These are phyloP conservation scores for Euphorbia celastroides DNA, from an alignment of 441 rosid genomes.

Conservation along the genomic window DNA sequence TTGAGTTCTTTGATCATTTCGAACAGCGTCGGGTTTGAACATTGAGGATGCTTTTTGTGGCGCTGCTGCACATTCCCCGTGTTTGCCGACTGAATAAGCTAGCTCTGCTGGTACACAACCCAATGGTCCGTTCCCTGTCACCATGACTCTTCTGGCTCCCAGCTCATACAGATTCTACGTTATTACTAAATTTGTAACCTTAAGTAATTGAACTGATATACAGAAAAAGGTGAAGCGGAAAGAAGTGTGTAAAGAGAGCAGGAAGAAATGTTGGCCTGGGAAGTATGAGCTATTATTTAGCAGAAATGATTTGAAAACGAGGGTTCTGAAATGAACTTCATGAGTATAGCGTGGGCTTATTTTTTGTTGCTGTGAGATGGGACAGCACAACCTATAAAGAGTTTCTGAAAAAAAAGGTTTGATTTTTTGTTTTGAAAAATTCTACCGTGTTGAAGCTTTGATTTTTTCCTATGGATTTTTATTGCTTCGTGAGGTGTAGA, in stretches of 20 bases:
- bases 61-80: slow-evolving; percentile 43
- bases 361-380: too few relatives aligned
- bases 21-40: slow-evolving; percentile 50
- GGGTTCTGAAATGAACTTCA: too few relatives aligned
- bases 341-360: too few relatives aligned
- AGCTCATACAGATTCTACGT: slow-evolving; percentile 50
- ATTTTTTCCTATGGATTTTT: background rate
- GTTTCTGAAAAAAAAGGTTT: too few relatives aligned
- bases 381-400: too few relatives aligned
- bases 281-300: too few relatives aligned
- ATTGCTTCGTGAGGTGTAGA: background rate
- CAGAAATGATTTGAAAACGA: too few relatives aligned
- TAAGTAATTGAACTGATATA: too few relatives aligned
- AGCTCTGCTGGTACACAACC: slow-evolving; percentile 76
- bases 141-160: slow-evolving; percentile 60
- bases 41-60: slow-evolving; percentile 49
- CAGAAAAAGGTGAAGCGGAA: too few relatives aligned
- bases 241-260: too few relatives aligned
- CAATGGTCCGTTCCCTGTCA: slow-evolving; percentile 74
- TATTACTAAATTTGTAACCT: background rate
- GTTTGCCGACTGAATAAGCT: slow-evolving; percentile 39
- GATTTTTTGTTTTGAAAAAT: background rate
- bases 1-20: slow-evolving; percentile 44
- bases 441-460: background rate
- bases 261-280: too few relatives aligned